Base-by-base conservation (phyloP, 441 rosid genomes). In the Aleurites moluccanus region DNA sequence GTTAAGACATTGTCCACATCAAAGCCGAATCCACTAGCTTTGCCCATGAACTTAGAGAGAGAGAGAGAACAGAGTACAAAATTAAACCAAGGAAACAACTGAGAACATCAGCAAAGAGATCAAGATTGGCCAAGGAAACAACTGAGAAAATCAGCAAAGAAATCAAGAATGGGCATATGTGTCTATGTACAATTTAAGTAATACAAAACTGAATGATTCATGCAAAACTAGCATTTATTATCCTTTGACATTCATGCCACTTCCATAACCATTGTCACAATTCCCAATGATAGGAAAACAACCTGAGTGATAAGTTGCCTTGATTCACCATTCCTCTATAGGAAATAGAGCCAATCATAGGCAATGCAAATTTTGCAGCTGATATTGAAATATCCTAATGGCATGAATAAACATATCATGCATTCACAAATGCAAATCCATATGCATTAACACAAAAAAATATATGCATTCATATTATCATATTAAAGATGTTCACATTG, bases 241-340 rank as follows among this genome's bases (percentile, higher is more conserved):
- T 85, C 98, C 91, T 82, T 33, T 33, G 77, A 91, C 88, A 85
- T 90, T 91, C 93, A 95, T 88, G 23, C 85, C 92, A 80, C 90
- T 90, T 60, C 97, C 99, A 60, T 81, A 33, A 33, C 35, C 35
- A 33, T 33, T 33, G 4, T 33, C 35, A 33, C 35, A 3, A 33
- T 33, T 4, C 35, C 35, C 35, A 2, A 91, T 91, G 52, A 92
- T 88, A 25, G 98, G 97, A 80, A 81, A 30, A 89, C 91, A 61
- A 96, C 90, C 49, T 88, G 82, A 28, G 93, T 91, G 68, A 94
- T 94, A 60, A 85, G 93, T 72, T 73, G 87, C 98, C 96, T 75
- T 91, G 97, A 81, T 94, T 97, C 74, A 94, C 69, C 97, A 94
- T 94, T 86, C 92, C 98, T 61, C 98, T 97, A 66, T 87, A 94